Percentiles rank a stretch among this genome's conserved stretches.
phyloP scores from a whole-genome alignment of 2,329 filamentous ascomycete genomes.

The Pseudogymnoascus sp. region DNA sequence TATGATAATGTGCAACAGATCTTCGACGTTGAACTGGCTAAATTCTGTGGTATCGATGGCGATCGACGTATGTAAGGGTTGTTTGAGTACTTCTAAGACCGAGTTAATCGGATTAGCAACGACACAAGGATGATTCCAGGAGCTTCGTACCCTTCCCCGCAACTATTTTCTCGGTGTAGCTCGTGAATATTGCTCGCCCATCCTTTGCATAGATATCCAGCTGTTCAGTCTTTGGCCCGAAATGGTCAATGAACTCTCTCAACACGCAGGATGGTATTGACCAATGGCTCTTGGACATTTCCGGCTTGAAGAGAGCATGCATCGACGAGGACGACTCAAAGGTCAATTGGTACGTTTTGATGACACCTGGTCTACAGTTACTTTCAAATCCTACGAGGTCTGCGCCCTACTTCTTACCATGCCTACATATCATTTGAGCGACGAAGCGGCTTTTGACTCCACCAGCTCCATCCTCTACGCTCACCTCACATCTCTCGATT shows the following conservation, averaged over 20 bases:
- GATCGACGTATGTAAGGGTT: slow-evolving; percentile 72
- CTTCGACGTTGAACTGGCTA: slow-evolving; percentile 63
- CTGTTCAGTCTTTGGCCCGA: slow-evolving; percentile 71
- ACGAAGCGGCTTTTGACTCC: slow-evolving; percentile 63
- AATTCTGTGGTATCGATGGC: slow-evolving; percentile 70
- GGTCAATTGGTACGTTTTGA: slow-evolving; percentile 67
- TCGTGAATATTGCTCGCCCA: slow-evolving; percentile 64
- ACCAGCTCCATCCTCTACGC: slow-evolving; percentile 61
- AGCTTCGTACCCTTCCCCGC: slow-evolving; percentile 50
- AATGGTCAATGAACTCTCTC: slow-evolving; percentile 70
- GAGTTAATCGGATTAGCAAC: slow-evolving; percentile 13
- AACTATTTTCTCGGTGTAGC: slow-evolving; percentile 71
- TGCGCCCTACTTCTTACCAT: slow-evolving; percentile 40
- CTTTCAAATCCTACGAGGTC: slow-evolving; percentile 16
- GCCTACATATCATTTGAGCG: slow-evolving; percentile 64
- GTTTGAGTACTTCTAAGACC: slow-evolving; percentile 60
- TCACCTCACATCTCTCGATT: slow-evolving; percentile 67
- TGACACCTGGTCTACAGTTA: slow-evolving; percentile 44
- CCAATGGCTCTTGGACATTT: slow-evolving; percentile 61
- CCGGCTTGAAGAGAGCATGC: slow-evolving; percentile 65
- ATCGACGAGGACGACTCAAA: slow-evolving; percentile 68
- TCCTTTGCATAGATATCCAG: slow-evolving; percentile 69
- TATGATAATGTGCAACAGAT: slow-evolving; percentile 70
- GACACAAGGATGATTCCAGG: neutral
- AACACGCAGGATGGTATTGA: slow-evolving; percentile 62